Conservation (phyloP, 768 basidiomycete species). For the Dacryopinax spathularia region DNA sequence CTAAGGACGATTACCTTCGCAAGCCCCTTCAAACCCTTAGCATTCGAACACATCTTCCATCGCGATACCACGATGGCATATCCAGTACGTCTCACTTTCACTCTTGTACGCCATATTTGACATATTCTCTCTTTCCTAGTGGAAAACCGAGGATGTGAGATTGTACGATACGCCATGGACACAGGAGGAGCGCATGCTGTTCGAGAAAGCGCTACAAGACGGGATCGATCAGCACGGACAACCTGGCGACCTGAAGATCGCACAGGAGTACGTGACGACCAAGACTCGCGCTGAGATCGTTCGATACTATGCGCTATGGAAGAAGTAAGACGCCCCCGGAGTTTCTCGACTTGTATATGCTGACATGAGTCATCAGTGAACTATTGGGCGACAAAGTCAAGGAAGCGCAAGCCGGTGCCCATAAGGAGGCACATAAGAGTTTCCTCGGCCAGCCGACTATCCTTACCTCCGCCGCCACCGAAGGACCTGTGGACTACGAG, state of each 20-base stretch:
- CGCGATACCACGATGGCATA: background rate
- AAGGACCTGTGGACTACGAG: background rate
- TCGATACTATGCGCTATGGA: constrained; percentile 75
- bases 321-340: constrained; percentile 39
- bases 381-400: background rate
- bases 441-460: background rate
- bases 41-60: background rate
- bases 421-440: background rate
- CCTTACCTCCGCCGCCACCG: background rate
- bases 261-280: constrained; percentile 57
- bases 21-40: background rate
- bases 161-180: constrained; percentile 62
- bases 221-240: constrained; percentile 21
- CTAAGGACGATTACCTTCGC: background rate
- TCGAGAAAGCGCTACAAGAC: constrained; percentile 58
- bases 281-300: constrained; percentile 64
- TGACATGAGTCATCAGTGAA: background rate
- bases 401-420: background rate
- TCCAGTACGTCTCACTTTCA: constrained; percentile 19
- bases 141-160: constrained; percentile 53
- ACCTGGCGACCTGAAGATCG: constrained; percentile 65
- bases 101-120: constrained; percentile 11
- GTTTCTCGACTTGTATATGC: background rate
- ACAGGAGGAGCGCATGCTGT: constrained; percentile 51
- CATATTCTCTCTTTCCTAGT: constrained; percentile 31